Base-by-base conservation (phyloP, 2,329 filamentous ascomycete genomes). In the Hymenoscyphus linearis region DNA sequence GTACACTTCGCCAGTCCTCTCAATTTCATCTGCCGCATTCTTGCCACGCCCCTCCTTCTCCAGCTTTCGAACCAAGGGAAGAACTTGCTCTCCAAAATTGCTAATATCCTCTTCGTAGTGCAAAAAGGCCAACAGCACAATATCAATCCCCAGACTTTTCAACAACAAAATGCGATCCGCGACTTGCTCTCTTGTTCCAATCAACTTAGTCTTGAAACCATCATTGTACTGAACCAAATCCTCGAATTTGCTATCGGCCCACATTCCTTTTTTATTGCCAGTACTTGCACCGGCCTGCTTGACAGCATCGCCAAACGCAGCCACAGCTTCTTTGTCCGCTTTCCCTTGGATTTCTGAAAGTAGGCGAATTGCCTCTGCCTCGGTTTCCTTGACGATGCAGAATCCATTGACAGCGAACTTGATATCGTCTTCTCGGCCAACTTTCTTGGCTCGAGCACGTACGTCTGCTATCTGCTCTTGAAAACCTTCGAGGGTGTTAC, bases 211-310 rank as follows among this genome's bases (percentile, higher is more conserved):
- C 72, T 82, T 82, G 71, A 82, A 83, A 2, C 80, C 80, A 66
- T 82, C 80, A 53, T 82, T 82, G 64, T 82, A 82, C 71, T 82
- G 80, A 34, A 82, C 78, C 59, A 82, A 66, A 66, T 83, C 80
- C 56, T 82, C 77, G 47, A 82, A 77, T 64, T 78, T 79, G 65
- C 74, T 77, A 54, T 80, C 73, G 7, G 80, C 79, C 80, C 80
- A 82, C 80, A 82, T 83, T 50, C 79, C 80, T 53, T 74, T 76
- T 68, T 79, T 80, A 58, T 79, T 78, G 0, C 64, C 64, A 0
- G 80, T 80, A 14, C 74, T 76, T 0, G 76, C 74, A 6, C 80
- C 80, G 2, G 80, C 80, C 60, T 82, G 79, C 65, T 80, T 74
- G 1, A 81, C 80, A 27, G 79, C 77, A 54, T 79, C 75, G 0